Percentiles rank a stretch among this genome's conserved stretches.
These are phyloP conservation scores for Acanthamoeba lugdunensis DNA, from an alignment of 208 protist genomes.

Conservation along the genomic window DNA sequence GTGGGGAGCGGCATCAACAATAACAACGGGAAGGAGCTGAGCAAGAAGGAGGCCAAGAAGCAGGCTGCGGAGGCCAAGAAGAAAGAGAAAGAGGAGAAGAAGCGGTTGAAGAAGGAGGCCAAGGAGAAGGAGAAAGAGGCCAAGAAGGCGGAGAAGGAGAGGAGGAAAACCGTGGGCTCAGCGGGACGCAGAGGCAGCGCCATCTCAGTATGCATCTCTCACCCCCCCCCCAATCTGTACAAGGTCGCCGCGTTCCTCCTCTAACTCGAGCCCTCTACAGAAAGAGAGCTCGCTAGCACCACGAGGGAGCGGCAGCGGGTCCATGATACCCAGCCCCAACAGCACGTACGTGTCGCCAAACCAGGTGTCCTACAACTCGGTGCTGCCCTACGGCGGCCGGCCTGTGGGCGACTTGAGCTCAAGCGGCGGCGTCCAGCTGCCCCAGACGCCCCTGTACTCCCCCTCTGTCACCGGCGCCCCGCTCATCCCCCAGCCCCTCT, in stretches of 20 bases:
- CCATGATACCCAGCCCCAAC: not conserved
- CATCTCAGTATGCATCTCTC: not conserved
- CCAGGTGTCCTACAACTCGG: conserved; percentile 38
- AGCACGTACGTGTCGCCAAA: not conserved
- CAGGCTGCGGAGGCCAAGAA: not conserved
- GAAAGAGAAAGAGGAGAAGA: conserved; percentile 9
- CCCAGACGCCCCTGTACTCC: not conserved
- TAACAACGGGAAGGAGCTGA: not conserved
- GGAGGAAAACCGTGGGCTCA: not conserved
- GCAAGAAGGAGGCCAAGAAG: conserved; percentile 42
- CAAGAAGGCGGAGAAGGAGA: not conserved
- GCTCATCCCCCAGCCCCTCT: not conserved
- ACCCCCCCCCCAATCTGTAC: not conserved
- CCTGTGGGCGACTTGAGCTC: not conserved
- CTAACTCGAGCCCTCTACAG: not conserved
- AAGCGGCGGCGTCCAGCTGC: not conserved
- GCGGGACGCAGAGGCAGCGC: not conserved
- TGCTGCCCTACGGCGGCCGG: conserved; percentile 43
- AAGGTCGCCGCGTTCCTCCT: not conserved
- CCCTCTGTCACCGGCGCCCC: no score
- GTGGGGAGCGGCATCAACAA: not conserved
- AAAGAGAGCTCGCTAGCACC: not conserved
- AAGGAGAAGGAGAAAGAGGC: conserved; percentile 4
- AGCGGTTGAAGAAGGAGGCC: not conserved
- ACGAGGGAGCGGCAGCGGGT: not conserved